These are phyloP conservation scores for Breynia disticha DNA, from an alignment of 441 rosid genomes.

Conservation along the genomic window DNA sequence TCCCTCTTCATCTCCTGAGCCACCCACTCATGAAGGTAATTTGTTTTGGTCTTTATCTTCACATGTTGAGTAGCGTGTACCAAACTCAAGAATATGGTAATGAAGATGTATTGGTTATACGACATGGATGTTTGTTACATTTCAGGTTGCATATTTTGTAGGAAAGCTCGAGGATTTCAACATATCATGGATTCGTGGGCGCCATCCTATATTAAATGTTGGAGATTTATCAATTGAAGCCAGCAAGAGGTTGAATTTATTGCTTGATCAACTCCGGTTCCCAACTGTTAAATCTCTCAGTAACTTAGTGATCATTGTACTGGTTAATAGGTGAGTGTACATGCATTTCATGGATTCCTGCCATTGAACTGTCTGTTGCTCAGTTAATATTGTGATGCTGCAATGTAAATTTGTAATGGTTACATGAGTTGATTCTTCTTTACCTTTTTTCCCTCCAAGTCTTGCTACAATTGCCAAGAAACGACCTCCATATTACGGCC, in stretches of 20 bases:
- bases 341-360: too few species aligned
- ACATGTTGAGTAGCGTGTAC: constrained; percentile 3
- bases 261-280: constrained; percentile 93
- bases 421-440: constrained; percentile 6
- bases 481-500: constrained; percentile 90
- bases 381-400: too few species aligned
- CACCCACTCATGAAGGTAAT: constrained; percentile 65
- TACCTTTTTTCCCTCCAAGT: constrained; percentile 35
- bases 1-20: constrained; percentile 58
- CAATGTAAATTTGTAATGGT: neutral
- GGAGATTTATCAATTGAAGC: constrained; percentile 97
- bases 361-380: too few species aligned
- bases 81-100: neutral
- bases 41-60: constrained; percentile 13
- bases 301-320: constrained; percentile 59
- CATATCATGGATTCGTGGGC: constrained; percentile 75
- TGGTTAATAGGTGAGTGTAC: constrained; percentile 55
- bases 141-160: constrained; percentile 27
- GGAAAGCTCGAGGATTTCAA: constrained; percentile 62
- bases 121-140: constrained; percentile 7
- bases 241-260: constrained; percentile 57
- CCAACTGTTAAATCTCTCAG: constrained; percentile 78
- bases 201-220: constrained; percentile 77
- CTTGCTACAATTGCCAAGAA: constrained; percentile 82
- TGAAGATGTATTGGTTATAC: constrained; percentile 11